Conservation (phyloP, 139 green algal genomes). For the Asterochloris sp. region DNA sequence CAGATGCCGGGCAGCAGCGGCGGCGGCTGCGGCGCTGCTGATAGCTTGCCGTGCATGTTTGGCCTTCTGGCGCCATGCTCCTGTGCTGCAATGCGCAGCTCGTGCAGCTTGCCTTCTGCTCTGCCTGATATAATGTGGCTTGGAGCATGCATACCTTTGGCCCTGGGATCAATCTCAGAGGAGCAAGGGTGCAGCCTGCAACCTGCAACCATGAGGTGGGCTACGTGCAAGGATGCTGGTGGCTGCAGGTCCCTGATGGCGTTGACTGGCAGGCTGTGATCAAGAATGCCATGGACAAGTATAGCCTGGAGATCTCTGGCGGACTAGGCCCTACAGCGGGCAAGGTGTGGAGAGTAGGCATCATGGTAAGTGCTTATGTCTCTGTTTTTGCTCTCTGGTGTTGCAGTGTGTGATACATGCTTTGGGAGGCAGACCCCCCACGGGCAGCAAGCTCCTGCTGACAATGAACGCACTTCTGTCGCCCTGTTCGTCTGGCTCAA, state of each 20-base stretch:
- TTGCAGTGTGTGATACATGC: not conserved
- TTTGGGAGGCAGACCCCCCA: no score
- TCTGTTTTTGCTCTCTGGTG: not conserved
- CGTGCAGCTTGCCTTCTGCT: no score
- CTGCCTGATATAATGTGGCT: not conserved
- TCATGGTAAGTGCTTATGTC: slow-evolving; percentile 45
- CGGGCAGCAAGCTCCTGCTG: no score
- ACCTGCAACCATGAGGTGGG: no score
- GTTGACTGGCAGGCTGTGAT: slow-evolving; percentile 73
- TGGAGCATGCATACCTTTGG: not conserved
- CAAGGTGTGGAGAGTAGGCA: slow-evolving; percentile 80
- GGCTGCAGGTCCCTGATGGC: slow-evolving; percentile 67
- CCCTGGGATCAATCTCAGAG: not conserved
- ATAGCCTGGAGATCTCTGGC: slow-evolving; percentile 65
- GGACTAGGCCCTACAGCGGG: slow-evolving; percentile 75
- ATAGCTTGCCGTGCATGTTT: not conserved
- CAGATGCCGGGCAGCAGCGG: not conserved
- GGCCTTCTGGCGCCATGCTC: slow-evolving; percentile 35
- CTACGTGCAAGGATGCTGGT: not conserved
- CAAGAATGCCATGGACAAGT: slow-evolving; percentile 83
- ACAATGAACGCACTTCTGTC: no score
- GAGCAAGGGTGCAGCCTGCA: not conserved
- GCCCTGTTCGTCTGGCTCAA: not conserved
- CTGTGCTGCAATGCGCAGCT: no score
- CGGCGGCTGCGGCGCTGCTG: no score